These are phyloP conservation scores for Rhodomyrtus psidioides DNA, from an alignment of 441 rosid genomes.

Conservation along the genomic window DNA sequence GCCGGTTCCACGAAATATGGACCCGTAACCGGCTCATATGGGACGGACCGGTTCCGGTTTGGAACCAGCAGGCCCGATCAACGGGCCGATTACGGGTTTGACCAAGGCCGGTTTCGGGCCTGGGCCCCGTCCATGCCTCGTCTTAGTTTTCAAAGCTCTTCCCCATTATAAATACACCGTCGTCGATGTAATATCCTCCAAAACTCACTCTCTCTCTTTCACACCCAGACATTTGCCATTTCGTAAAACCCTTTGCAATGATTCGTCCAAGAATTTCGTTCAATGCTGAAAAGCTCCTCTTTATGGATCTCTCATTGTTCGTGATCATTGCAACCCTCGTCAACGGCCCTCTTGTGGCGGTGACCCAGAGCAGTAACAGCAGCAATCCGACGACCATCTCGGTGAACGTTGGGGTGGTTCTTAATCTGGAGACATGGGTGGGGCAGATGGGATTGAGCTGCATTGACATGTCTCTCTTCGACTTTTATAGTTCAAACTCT, in stretches of 20 bases:
- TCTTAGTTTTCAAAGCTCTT: background rate
- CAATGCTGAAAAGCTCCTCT: background rate
- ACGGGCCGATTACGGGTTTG: no score
- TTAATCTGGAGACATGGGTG: background rate
- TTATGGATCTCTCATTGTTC: background rate
- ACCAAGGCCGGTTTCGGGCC: no score
- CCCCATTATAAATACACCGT: no score
- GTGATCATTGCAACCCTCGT: background rate
- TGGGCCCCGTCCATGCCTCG: background rate
- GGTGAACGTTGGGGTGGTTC: background rate
- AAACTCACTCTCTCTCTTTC: no score
- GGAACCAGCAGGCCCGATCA: no score
- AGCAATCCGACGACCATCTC: background rate
- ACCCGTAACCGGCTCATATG: no score
- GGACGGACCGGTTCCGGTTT: no score
- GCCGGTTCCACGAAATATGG: no score
- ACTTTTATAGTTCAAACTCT: background rate
- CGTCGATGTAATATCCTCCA: rapidly evolving
- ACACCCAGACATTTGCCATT: background rate
- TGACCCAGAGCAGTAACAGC: background rate
- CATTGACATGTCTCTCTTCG: background rate
- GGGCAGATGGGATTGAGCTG: background rate
- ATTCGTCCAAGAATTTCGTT: background rate
- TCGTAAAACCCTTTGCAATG: background rate
- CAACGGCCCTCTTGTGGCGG: background rate